Percentiles rank a stretch among this genome's conserved stretches.
Evolutionary conservation across 148 eudicot species (phyloP).

Genomic region (Chenopodium formosanum): DNA sequence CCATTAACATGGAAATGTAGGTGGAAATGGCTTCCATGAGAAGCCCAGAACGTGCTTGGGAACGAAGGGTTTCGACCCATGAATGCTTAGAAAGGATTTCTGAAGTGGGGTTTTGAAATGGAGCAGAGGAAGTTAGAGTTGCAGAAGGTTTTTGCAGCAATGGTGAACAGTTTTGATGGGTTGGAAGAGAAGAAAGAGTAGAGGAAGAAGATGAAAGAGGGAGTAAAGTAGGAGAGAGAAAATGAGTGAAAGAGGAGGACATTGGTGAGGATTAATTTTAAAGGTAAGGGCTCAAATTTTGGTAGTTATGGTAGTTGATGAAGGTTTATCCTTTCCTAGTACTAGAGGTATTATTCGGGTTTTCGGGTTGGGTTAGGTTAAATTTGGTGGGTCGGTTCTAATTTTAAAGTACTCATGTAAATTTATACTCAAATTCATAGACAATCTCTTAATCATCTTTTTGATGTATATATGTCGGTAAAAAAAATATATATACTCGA

Average conservation of each 20-base stretch:
- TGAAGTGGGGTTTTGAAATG: constrained; percentile 31
- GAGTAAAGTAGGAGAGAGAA: constrained; percentile 5
- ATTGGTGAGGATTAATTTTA: constrained; percentile 12
- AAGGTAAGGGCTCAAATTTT: no score
- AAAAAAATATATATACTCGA: no score
- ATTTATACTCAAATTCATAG: no score
- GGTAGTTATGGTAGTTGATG: no score
- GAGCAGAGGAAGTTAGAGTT: constrained; percentile 5
- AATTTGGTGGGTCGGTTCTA: no score
- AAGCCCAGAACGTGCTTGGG: constrained; percentile 52
- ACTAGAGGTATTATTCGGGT: no score
- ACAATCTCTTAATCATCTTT: no score
- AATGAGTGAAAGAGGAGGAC: constrained; percentile 23
- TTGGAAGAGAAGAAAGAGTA: constrained; percentile 1
- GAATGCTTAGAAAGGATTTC: constrained; percentile 35
- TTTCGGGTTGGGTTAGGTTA: no score
- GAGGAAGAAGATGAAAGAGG: background rate
- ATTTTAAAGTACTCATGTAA: no score
- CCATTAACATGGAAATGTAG: constrained; percentile 53
- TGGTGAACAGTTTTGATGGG: background rate
- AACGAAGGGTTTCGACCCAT: constrained; percentile 70
- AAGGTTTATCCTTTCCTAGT: no score
- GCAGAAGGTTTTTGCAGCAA: constrained; percentile 2
- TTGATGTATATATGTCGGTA: no score
- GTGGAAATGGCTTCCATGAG: constrained; percentile 57